Evolutionary conservation across 2,329 filamentous ascomycete species (phyloP).

Genomic region (Myriosclerotinia duriaeana): DNA sequence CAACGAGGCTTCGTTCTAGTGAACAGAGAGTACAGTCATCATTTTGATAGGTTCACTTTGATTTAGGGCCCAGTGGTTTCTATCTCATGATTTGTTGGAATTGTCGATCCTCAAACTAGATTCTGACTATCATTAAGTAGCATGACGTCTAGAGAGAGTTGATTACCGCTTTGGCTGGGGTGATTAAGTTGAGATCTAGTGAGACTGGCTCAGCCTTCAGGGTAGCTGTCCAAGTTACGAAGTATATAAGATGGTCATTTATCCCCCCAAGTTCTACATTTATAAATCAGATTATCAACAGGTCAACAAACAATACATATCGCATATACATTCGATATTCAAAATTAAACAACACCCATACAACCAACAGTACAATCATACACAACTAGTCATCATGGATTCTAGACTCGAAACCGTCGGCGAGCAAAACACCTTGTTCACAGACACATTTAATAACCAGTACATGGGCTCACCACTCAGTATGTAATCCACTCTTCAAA

Average conservation of each 20-base stretch:
- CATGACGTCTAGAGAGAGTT: constrained; percentile 7
- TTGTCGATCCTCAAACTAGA: background rate
- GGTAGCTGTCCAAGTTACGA: background rate
- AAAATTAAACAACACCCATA: background rate
- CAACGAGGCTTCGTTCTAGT: background rate
- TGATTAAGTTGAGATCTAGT: background rate
- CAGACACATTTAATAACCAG: background rate
- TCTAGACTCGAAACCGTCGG: background rate
- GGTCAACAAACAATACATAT: background rate
- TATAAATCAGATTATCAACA: background rate
- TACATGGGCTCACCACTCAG: background rate
- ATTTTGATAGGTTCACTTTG: background rate
- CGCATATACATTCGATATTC: background rate
- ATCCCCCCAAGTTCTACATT: background rate
- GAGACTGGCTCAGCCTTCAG: background rate
- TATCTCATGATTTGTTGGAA: background rate
- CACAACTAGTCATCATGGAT: constrained; percentile 5
- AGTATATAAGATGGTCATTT: background rate
- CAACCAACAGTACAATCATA: background rate
- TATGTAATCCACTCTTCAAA: background rate
- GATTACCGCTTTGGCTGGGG: background rate
- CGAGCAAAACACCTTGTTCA: background rate
- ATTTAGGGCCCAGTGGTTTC: background rate
- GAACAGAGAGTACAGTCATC: no score
- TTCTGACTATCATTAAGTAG: background rate